Percentiles rank a stretch among this genome's conserved stretches.
These are phyloP conservation scores for Colletotrichum eremochloae DNA, from an alignment of 2,329 filamentous ascomycete species.

Conservation along the genomic window DNA sequence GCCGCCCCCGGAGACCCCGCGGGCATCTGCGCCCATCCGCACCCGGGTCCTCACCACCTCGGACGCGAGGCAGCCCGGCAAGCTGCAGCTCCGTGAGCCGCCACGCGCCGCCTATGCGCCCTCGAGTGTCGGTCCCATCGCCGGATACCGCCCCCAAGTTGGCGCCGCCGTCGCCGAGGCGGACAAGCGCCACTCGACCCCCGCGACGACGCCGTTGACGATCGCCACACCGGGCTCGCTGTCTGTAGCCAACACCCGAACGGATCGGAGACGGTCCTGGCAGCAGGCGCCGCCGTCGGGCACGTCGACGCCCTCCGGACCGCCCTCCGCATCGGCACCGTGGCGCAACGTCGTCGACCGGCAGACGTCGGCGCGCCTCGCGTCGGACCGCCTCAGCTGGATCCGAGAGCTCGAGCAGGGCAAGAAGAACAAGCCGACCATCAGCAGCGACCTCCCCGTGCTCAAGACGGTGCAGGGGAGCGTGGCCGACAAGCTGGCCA, in stretches of 20 bases:
- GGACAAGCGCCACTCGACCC: constrained; percentile 32
- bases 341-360: constrained; percentile 14
- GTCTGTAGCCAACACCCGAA: background rate
- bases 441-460: constrained; percentile 31
- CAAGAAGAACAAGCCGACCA: constrained; percentile 12
- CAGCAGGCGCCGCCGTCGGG: constrained; percentile 19
- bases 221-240: background rate
- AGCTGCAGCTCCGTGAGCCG: constrained; percentile 16
- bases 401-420: constrained; percentile 34
- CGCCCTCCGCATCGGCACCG: constrained; percentile 30
- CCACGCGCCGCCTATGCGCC: constrained; percentile 24
- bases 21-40: background rate
- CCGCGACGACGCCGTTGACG: background rate
- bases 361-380: constrained; percentile 17
- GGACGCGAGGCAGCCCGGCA: constrained; percentile 10
- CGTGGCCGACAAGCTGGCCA: constrained; percentile 36
- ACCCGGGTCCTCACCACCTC: background rate
- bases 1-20: constrained; percentile 25
- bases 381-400: constrained; percentile 33
- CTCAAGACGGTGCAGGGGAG: constrained; percentile 34
- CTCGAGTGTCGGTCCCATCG: constrained; percentile 2
- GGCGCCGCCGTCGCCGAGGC: background rate
- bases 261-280: constrained; percentile 33
- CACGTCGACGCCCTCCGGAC: constrained; percentile 6
- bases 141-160: constrained; percentile 5